Percentiles rank a stretch among this genome's conserved stretches.
Conservation (phyloP, 1,284 basidiomycete species). For the Ustilago lituana region DNA sequence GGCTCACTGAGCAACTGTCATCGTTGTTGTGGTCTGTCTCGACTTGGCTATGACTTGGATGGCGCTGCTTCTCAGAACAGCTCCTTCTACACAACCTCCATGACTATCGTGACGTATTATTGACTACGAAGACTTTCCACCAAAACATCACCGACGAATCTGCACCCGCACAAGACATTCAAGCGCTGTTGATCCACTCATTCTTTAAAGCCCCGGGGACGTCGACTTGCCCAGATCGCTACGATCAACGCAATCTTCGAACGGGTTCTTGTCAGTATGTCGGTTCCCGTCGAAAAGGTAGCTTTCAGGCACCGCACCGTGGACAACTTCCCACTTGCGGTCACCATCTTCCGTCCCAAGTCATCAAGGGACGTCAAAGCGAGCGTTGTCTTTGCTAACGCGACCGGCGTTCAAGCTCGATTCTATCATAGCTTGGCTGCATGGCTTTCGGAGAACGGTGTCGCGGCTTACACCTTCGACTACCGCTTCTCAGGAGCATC, state of each 20-base stretch:
- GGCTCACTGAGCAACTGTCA: too few species aligned
- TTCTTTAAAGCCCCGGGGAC: not conserved
- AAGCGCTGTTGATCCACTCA: too few species aligned
- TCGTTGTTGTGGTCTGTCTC: too few species aligned
- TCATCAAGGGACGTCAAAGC: slow-evolving; percentile 16
- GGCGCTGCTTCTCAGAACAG: too few species aligned
- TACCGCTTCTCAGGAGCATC: slow-evolving; percentile 52
- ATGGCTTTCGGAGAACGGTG: slow-evolving; percentile 48
- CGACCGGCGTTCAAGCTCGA: slow-evolving; percentile 52
- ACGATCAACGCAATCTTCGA: too few species aligned
- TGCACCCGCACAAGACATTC: too few species aligned
- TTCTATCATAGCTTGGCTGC: slow-evolving; percentile 56
- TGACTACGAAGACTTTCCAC: too few species aligned
- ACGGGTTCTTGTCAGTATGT: slow-evolving; percentile 6
- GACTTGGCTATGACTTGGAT: too few species aligned
- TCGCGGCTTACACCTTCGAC: slow-evolving; percentile 55
- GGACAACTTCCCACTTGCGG: slow-evolving; percentile 49
- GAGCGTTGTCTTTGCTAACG: slow-evolving; percentile 49
- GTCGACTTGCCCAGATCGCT: too few species aligned
- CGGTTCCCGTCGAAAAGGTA: slow-evolving; percentile 13
- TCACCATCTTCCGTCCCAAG: slow-evolving; percentile 43
- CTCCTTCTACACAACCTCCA: too few species aligned
- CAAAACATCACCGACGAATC: too few species aligned
- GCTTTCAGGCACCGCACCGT: slow-evolving; percentile 22
- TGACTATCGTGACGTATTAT: too few species aligned